These are phyloP conservation scores for Pseudophaeomoniella oleicola DNA, from an alignment of 2,329 filamentous ascomycete species.

Conservation along the genomic window DNA sequence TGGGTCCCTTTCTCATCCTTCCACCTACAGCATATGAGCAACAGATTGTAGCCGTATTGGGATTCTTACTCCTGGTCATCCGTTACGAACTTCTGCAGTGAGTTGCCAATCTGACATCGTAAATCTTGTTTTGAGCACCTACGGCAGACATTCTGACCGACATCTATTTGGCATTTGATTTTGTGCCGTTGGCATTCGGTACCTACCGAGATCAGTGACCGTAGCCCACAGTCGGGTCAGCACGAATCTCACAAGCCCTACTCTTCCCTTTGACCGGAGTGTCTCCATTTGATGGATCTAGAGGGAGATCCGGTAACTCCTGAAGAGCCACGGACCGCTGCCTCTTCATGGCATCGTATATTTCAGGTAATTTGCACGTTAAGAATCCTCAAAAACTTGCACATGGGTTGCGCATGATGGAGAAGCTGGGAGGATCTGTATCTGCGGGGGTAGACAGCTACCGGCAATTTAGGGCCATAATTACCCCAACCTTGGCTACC, in stretches of 20 bases:
- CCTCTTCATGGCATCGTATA: not conserved
- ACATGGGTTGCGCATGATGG: too few relatives aligned
- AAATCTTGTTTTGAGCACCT: not conserved
- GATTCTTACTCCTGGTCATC: not conserved
- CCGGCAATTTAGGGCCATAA: too few relatives aligned
- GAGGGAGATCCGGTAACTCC: not conserved
- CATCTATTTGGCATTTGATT: constrained; percentile 38
- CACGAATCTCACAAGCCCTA: not conserved
- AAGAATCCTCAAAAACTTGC: too few relatives aligned
- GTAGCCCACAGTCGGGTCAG: too few relatives aligned
- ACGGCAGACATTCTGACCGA: constrained; percentile 19
- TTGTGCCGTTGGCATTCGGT: constrained; percentile 39
- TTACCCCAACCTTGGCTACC: too few relatives aligned
- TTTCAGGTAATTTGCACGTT: too few relatives aligned
- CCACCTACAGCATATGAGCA: not conserved
- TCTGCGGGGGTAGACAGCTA: too few relatives aligned
- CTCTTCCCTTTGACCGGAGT: not conserved
- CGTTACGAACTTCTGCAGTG: not conserved
- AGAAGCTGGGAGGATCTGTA: too few relatives aligned
- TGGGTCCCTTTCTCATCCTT: not conserved
- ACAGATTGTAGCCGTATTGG: too few relatives aligned
- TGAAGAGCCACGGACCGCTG: not conserved
- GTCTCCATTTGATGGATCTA: not conserved
- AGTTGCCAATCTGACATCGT: not conserved
- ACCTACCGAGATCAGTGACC: too few relatives aligned